Base-by-base conservation (phyloP, 441 rosid species). In the Gossypium armourianum region DNA sequence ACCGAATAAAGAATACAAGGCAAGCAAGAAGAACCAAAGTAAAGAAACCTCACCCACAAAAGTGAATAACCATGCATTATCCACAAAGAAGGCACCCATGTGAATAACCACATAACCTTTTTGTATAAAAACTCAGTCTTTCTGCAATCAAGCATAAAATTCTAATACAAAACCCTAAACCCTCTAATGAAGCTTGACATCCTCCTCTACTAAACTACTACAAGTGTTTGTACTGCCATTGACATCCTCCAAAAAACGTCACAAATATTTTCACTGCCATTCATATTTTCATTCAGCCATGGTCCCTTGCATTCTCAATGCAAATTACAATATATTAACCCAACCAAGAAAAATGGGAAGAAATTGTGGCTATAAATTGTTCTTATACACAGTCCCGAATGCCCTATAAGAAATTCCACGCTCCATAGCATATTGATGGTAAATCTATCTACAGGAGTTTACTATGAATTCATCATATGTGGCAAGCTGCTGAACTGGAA, bases 131-230 rank as follows among this genome's bases (percentile, higher is more conserved):
- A 1, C 68, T 16, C 52, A 9, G 13, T 17, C 67, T 4, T 62
- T 17, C 36, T 40, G 13, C 53, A 17, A 62, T 59, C 52, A 9
- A 36, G 1, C 21, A 23, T 40, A 62, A 62, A 52, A 20, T 19
- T 62, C 8, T 40, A 17, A 36, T 62, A 36, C 53, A 62, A 62
- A 36, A 36, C 45, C 53, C 12, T 10, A 9, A 62, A 19, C 68
- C 5, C 68, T 36, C 12, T 36, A 36, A 40, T 40, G 28, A 62
- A 49, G 69, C 21, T 64, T 64, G 69, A 21, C 19, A 64, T 45
- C 69, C 68, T 62, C 52, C 52, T 36, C 9, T 15, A 65, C 40
- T 49, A 21, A 65, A 49, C 55, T 13, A 23, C 40, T 13, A 23
- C 13, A 63, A 43, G 7, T 4, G 12, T 17, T 9, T 1, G 19